A percentile compares a stretch with the other conserved stretches of the same genome.
phyloP scores from a whole-genome alignment of 2,329 filamentous ascomycete species.

The Hypomyces perniciosus region DNA sequence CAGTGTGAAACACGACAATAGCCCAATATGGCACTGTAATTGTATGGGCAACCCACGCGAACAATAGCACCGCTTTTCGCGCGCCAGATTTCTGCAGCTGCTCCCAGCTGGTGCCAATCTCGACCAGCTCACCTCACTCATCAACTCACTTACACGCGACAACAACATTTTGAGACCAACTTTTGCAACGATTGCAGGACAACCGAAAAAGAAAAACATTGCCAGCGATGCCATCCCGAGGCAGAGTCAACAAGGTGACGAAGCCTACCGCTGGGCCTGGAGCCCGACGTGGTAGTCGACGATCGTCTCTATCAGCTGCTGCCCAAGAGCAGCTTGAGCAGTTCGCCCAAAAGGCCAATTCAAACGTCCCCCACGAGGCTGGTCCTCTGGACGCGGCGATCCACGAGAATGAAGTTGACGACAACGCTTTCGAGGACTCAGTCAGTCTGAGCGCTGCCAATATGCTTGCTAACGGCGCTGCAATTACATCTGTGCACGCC shows the following conservation, averaged over 20 bases:
- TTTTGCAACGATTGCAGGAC: not conserved
- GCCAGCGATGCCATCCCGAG: constrained; percentile 25
- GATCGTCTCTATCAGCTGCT: constrained; percentile 19
- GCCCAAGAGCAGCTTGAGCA: constrained; percentile 29
- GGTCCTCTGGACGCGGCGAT: not conserved
- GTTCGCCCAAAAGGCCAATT: constrained; percentile 14
- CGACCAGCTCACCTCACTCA: constrained; percentile 5
- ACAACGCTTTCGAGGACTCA: constrained; percentile 10
- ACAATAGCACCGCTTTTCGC: not conserved
- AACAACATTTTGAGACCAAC: not conserved
- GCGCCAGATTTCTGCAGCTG: constrained; percentile 21
- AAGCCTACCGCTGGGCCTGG: constrained; percentile 28
- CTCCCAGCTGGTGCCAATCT: constrained; percentile 14
- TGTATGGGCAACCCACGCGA: not conserved
- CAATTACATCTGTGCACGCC: constrained; percentile 6
- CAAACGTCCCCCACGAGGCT: not conserved
- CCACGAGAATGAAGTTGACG: constrained; percentile 1
- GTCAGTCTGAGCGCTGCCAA: constrained; percentile 11
- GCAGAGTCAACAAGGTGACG: constrained; percentile 38
- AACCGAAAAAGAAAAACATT: not conserved
- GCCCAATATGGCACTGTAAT: not conserved
- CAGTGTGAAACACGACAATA: not conserved
- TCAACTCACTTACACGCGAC: constrained; percentile 12
- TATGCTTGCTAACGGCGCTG: constrained; percentile 11
- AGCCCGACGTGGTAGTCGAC: constrained; percentile 17